Base-by-base conservation (phyloP, 192 early-diverging fungal species). In the Backusella tuberculispora region DNA sequence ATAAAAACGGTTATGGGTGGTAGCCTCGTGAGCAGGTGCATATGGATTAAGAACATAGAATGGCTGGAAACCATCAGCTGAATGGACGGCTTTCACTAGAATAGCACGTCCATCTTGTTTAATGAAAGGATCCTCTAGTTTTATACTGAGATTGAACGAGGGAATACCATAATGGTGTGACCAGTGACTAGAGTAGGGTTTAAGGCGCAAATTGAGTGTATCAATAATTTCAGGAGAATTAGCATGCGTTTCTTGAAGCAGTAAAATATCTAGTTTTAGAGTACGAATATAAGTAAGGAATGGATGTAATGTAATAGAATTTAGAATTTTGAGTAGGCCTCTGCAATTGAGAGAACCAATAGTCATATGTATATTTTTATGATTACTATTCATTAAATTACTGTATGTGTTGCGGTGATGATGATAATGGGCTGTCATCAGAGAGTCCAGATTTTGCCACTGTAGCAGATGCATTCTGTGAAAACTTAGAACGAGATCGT, bases 11-110 rank as follows among this genome's bases (percentile, higher is more conserved):
- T 63, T 34, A 6, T 21, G 60, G 21, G 6, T 13, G 5, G 24
- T 6, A 29, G 29, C 10, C 12, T 63, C n/a, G n/a, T 48, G 21
- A 14, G 69, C 21, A n/a, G 69, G 69, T 37, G 69, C 69, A 56
- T 71, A 56, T 4, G 53, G 14, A 24, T 47, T 46, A 40, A 43
- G 29, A 13, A 71, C 29, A 34, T 34, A 34, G 15, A 71, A 38
- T 37, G 69, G 46, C 3, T 43, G 14, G 29, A 71, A 37, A 15
- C 15, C 17, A 17, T 53, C 38, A 17, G 24, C 53, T 12, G n/a
- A 44, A 19, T 71, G 69, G 0, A 37, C n/a, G 29, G 40, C 48
- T 53, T 43, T 34, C 21, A 17, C 45, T 29, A 45, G 15, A 14
- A 50, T 47, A 24, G 19, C 42, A 15, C 69, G 69, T 47, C 34